Evolutionary conservation across 768 basidiomycete species (phyloP), one percentile per base, ranked within the genome.

Genomic region (Auricularia heimuer): DNA sequence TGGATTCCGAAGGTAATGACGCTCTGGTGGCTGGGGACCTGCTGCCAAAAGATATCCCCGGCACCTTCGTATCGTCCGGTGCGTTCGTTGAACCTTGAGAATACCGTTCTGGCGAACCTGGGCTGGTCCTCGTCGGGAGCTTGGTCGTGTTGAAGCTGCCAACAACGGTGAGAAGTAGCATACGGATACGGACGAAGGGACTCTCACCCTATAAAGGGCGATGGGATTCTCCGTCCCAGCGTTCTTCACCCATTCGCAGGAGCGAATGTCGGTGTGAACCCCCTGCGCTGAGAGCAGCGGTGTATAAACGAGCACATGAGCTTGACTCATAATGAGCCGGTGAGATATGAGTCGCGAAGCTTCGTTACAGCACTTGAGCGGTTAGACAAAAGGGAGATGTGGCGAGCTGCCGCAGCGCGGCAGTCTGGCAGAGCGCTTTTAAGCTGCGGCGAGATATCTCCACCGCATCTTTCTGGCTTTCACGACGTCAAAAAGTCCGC

Each of bases 11-110:
- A 84, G 67, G 77, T 75, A 8, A 83, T 76, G 71, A 78, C 4
- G 79, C 80, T 62, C 78, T 81, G 61, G 73, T 72, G 61, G 75
- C 73, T 3, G 81, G 80, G 51, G n/a, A 54, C 54, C 12, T 42
- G 47, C 18, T 73, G 72, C 84, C 84, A 85, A 61, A 82, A 79
- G 64, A 85, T 79, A 42, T 79, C 73, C 3, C 84, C 85, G 2
- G 82, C 83, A 18, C 77, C 76, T 70, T 85, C 84, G 68, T 81
- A 84, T 21, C 75, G 68, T 16, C 71, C 63, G 1, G 80, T 82
- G 6, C 68, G 69, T 11, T 76, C 62, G 68, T 85, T 84, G 67
- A 76, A 80, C 62, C 83, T 79, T 64, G 78, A 76, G 64, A 81
- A 82, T 3, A 78, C 78, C 3, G 83, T 84, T 11, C 56, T 6